Percentiles rank a stretch among this genome's conserved stretches.
Evolutionary conservation across 1,139 yeast species (phyloP).

Genomic region (Petasospora rhodanensis): DNA sequence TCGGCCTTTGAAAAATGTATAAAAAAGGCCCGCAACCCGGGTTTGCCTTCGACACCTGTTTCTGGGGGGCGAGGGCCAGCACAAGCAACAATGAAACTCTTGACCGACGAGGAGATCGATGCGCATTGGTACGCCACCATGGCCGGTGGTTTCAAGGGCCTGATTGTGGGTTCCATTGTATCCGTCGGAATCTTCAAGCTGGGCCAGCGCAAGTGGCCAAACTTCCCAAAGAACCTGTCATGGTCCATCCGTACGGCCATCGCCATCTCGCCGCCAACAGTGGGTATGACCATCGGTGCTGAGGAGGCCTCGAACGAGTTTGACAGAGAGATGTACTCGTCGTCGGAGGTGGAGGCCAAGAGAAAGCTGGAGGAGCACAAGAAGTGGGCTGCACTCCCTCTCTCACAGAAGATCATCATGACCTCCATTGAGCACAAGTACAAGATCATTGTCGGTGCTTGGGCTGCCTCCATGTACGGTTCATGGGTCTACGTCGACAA

Average conservation of each 20-base stretch:
- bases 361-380: constrained; percentile 43
- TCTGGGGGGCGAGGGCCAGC: too few relatives aligned
- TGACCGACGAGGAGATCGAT: constrained; percentile 58
- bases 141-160: constrained; percentile 61
- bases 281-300: constrained; percentile 50
- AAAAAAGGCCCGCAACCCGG: too few relatives aligned
- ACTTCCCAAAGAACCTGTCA: constrained; percentile 36
- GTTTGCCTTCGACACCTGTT: too few relatives aligned
- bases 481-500: constrained; percentile 74
- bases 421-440: constrained; percentile 59
- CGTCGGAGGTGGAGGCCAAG: constrained; percentile 33
- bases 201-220: constrained; percentile 40
- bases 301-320: constrained; percentile 55
- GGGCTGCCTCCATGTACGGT: constrained; percentile 87
- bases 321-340: constrained; percentile 45
- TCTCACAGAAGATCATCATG: constrained; percentile 42
- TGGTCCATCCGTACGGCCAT: constrained; percentile 55
- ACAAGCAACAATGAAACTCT: constrained; percentile 75
- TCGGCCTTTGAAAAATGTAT: too few relatives aligned
- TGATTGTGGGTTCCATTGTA: constrained; percentile 47
- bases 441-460: constrained; percentile 67
- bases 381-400: constrained; percentile 46
- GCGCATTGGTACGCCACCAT: constrained; percentile 57
- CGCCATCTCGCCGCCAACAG: constrained; percentile 56
- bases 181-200: constrained; percentile 46